Evolutionary conservation across 805 yeast species (phyloP).

Genomic region (Cyberlindnera suaveolens): DNA sequence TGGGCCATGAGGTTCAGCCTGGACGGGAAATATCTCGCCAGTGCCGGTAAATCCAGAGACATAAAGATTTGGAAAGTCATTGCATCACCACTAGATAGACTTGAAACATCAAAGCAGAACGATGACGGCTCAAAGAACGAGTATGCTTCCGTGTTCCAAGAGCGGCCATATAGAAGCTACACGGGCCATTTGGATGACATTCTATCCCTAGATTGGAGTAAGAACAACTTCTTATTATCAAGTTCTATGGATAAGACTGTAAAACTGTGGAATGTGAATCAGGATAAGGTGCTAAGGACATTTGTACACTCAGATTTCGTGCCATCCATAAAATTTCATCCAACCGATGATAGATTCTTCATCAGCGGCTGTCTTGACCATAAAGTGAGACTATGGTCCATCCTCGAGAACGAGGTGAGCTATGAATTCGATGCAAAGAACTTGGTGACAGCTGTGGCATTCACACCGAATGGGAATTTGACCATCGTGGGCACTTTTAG

Average conservation of each 20-base stretch:
- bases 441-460: conserved; percentile 66
- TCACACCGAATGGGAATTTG: conserved; percentile 59
- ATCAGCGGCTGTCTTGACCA: conserved; percentile 77
- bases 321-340: conserved; percentile 74
- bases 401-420: conserved; percentile 63
- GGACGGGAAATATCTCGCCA: conserved; percentile 80
- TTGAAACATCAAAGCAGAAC: conserved; percentile 1
- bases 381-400: conserved; percentile 74
- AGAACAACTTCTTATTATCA: conserved; percentile 71
- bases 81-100: conserved; percentile 59
- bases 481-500: conserved; percentile 72
- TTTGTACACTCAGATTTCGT: conserved; percentile 79
- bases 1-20: conserved; percentile 67
- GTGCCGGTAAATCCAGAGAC: conserved; percentile 71
- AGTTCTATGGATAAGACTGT: conserved; percentile 85
- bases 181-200: conserved; percentile 67
- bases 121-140: conserved; percentile 16
- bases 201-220: conserved; percentile 81
- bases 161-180: conserved; percentile 53
- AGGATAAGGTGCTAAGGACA: conserved; percentile 52
- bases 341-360: conserved; percentile 81
- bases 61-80: conserved; percentile 78
- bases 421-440: conserved; percentile 56
- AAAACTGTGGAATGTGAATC: conserved; percentile 77
- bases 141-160: conserved; percentile 76